A percentile compares a stretch with the other conserved stretches of the same genome.
phyloP scores from a whole-genome alignment of 2,329 filamentous ascomycete species.

The Fusarium subtropicale region DNA sequence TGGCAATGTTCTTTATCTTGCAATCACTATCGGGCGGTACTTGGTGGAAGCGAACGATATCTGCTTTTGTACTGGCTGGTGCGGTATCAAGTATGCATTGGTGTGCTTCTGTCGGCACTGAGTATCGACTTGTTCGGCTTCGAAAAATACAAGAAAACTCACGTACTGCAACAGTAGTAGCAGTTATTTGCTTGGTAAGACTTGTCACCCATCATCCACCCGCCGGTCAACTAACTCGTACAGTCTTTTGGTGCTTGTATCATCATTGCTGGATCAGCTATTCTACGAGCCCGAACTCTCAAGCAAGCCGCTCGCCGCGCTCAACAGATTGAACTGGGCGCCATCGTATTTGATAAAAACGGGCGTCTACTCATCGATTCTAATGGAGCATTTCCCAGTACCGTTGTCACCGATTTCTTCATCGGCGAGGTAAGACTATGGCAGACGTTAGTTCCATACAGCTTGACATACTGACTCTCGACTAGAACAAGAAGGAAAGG shows the following conservation, averaged over 20 bases:
- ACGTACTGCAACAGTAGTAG: constrained; percentile 74
- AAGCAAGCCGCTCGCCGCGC: constrained; percentile 67
- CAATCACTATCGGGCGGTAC: constrained; percentile 79
- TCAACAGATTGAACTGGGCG: constrained; percentile 68
- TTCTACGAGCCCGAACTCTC: constrained; percentile 65
- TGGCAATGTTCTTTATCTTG: constrained; percentile 82
- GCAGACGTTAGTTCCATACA: too few species aligned
- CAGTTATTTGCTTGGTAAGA: constrained; percentile 76
- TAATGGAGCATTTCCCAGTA: constrained; percentile 74
- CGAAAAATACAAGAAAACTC: constrained; percentile 51
- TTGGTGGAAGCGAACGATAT: constrained; percentile 79
- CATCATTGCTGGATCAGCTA: constrained; percentile 66
- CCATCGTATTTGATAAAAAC: constrained; percentile 75
- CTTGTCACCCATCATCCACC: accelerated
- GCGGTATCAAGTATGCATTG: constrained; percentile 91
- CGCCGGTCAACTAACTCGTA: background rate
- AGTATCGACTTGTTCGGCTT: constrained; percentile 68
- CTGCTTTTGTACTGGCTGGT: constrained; percentile 76
- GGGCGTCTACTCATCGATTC: constrained; percentile 77
- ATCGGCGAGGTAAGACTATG: constrained; percentile 66
- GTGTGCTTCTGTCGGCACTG: constrained; percentile 78
- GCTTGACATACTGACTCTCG: background rate
- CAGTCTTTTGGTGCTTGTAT: constrained; percentile 71
- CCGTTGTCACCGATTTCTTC: constrained; percentile 83
- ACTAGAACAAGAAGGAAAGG: constrained; percentile 69